A percentile compares a stretch with the other conserved stretches of the same genome.
These are phyloP conservation scores for Nicotiana undulata DNA, from an alignment of 257 asterid species.

Conservation along the genomic window DNA sequence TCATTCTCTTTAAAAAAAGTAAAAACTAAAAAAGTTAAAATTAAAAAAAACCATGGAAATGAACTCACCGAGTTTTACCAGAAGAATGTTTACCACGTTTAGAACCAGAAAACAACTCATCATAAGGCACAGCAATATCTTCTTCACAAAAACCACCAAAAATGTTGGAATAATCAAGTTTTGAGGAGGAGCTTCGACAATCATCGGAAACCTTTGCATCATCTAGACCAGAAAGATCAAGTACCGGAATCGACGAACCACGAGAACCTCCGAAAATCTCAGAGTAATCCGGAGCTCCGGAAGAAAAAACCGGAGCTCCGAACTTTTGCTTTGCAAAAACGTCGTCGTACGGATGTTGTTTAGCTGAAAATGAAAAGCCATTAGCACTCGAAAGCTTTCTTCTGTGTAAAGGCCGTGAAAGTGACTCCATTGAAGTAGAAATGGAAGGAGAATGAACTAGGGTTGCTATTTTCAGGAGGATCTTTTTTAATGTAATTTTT, in stretches of 20 bases:
- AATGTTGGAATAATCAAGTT: constrained; percentile 61
- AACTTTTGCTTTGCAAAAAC: constrained; percentile 34
- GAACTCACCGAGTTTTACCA: constrained; percentile 31
- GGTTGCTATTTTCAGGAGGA: constrained; percentile 3
- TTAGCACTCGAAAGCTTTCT: constrained; percentile 38
- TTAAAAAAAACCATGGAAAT: background rate
- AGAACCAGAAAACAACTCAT: constrained; percentile 40
- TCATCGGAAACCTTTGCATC: constrained; percentile 29
- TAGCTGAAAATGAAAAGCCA: constrained; percentile 42
- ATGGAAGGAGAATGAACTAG: background rate
- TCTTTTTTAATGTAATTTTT: background rate
- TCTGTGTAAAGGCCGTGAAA: constrained; percentile 56
- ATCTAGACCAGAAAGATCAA: constrained; percentile 59
- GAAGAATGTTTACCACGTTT: constrained; percentile 19
- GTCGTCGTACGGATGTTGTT: constrained; percentile 61
- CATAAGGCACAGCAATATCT: constrained; percentile 42
- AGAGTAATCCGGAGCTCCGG: constrained; percentile 37
- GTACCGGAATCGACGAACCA: constrained; percentile 64
- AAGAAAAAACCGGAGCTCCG: constrained; percentile 19
- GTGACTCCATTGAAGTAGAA: constrained; percentile 58
- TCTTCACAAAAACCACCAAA: constrained; percentile 57
- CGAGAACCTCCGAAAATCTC: constrained; percentile 63
- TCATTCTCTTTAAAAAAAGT: background rate
- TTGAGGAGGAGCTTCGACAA: constrained; percentile 31
- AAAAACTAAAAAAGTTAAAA: background rate